phyloP scores from a whole-genome alignment of 2,329 filamentous ascomycete species.

The Teratosphaeria destructans region DNA sequence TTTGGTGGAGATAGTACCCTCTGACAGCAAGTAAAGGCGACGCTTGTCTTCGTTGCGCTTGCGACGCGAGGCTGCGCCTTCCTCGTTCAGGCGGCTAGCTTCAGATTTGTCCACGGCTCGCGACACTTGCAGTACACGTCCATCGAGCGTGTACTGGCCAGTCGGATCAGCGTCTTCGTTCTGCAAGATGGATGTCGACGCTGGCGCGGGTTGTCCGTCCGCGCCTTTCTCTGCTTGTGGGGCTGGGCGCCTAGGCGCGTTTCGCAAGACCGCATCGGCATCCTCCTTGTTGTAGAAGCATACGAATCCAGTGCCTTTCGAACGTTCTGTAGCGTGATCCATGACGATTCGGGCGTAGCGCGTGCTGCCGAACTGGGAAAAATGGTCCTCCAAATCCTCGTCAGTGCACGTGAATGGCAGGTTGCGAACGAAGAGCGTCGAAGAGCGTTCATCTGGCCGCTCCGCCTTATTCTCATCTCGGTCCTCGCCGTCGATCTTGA shows the following conservation, averaged over 20 bases:
- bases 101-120: slow-evolving; percentile 77
- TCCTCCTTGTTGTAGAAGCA: slow-evolving; percentile 76
- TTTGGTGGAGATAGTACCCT: slow-evolving; percentile 71
- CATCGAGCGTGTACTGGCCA: slow-evolving; percentile 82
- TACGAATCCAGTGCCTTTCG: slow-evolving; percentile 88
- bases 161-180: slow-evolving; percentile 72
- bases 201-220: slow-evolving; percentile 18
- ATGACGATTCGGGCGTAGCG: slow-evolving; percentile 87
- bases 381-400: slow-evolving; percentile 72
- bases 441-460: slow-evolving; percentile 51
- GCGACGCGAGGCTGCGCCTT: slow-evolving; percentile 52
- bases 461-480: slow-evolving; percentile 32
- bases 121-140: slow-evolving; percentile 73
- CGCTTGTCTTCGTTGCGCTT: slow-evolving; percentile 78
- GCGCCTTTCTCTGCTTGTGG: slow-evolving; percentile 19
- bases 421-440: slow-evolving; percentile 87
- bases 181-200: slow-evolving; percentile 75
- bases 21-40: slow-evolving; percentile 73
- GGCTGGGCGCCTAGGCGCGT: slow-evolving; percentile 51
- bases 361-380: slow-evolving; percentile 75
- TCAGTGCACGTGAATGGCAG: slow-evolving; percentile 83
- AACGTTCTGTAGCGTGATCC: slow-evolving; percentile 73
- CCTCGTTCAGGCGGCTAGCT: slow-evolving; percentile 63
- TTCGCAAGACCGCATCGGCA: slow-evolving; percentile 63
- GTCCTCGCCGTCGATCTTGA: slow-evolving; percentile 30